These are phyloP conservation scores for Trametes pubescens DNA, from an alignment of 1,284 basidiomycete species.

Conservation along the genomic window DNA sequence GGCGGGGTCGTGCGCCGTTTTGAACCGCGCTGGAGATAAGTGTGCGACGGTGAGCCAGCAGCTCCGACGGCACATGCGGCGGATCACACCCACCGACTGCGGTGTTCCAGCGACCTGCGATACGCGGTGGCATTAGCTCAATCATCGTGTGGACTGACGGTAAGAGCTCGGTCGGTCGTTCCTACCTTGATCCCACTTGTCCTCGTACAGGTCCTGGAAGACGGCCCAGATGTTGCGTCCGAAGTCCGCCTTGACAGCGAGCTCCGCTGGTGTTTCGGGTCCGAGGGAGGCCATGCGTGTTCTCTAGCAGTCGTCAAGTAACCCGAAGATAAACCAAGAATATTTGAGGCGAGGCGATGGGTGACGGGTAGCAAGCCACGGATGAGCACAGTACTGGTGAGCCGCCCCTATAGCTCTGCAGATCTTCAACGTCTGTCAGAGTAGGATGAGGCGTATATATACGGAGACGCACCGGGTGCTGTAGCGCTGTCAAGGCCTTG, in stretches of 20 bases:
- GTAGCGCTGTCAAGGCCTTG: conserved; percentile 30
- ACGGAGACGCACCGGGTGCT: conserved; percentile 26
- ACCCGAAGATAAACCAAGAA: neutral
- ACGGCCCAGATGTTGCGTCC: conserved; percentile 40
- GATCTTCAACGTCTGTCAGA: conserved; percentile 10
- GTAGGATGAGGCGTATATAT: conserved; percentile 19
- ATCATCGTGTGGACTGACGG: neutral
- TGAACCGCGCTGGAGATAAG: conserved; percentile 36
- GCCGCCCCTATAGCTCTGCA: neutral
- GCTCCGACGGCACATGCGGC: conserved; percentile 7
- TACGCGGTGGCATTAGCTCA: neutral
- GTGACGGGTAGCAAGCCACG: neutral
- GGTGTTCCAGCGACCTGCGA: conserved; percentile 40
- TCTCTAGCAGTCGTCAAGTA: neutral
- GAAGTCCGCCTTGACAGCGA: conserved; percentile 41
- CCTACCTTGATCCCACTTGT: conserved; percentile 44
- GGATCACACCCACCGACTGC: conserved; percentile 37
- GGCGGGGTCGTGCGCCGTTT: conserved; percentile 37
- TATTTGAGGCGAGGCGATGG: neutral
- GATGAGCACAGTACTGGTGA: neutral
- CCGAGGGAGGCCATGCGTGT: conserved; percentile 23
- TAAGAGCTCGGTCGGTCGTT: neutral
- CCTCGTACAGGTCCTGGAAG: conserved; percentile 44
- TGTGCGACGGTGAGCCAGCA: neutral
- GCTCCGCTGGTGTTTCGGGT: conserved; percentile 38